Base-by-base conservation (phyloP, 179 eudicot species). In the Sideroxylon spinosum region DNA sequence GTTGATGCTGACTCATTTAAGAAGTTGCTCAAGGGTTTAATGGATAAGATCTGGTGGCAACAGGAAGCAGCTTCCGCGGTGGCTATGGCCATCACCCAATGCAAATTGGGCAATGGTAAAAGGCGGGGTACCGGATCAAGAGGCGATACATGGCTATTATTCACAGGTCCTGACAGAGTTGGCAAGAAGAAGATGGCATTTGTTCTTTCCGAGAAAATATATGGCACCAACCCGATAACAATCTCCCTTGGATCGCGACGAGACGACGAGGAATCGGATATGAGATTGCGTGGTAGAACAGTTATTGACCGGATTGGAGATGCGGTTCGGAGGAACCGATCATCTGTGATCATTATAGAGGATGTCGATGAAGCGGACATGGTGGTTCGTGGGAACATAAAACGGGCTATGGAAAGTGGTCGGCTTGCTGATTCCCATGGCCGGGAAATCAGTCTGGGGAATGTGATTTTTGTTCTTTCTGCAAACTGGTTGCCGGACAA, bases 21-120 rank as follows among this genome's bases (percentile, higher is more conserved):
- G 89, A 88, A 81, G 83, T 90, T 95, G 56, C 89, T 95, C 44
- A 94, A 95, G 86, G 92, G 93, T 56, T 83, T 95, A 50, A 86
- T 83, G 79, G 98, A 92, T 82, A 95, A 87, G 78, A 94, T 89
- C 10, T 88, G 91, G 87, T 93, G 98, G 98, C 98, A 93, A 83
- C 84, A 78, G 37, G 98, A 92, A 63, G 99, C 99, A 6, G 98
- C 98, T 48, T 86, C 96, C 13, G 84, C 86, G 6, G 84, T 95
- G 60, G 98, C 99, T 25, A 79, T 94, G 0, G 75, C 98, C 2
- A 80, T 94, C 55, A 88, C 93, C 4, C 80, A 81, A n/a, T 94
- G 96, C 84, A 89, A 85, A 82, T 78, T 81, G n/a, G 97, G 96
- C 26, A 79, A 84, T 53, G 93, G 94, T 9, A 92, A 80, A 64